A percentile compares a stretch with the other conserved stretches of the same genome.
phyloP scores from a whole-genome alignment of 2,329 filamentous ascomycete species.

The Ophiostoma sp. region DNA sequence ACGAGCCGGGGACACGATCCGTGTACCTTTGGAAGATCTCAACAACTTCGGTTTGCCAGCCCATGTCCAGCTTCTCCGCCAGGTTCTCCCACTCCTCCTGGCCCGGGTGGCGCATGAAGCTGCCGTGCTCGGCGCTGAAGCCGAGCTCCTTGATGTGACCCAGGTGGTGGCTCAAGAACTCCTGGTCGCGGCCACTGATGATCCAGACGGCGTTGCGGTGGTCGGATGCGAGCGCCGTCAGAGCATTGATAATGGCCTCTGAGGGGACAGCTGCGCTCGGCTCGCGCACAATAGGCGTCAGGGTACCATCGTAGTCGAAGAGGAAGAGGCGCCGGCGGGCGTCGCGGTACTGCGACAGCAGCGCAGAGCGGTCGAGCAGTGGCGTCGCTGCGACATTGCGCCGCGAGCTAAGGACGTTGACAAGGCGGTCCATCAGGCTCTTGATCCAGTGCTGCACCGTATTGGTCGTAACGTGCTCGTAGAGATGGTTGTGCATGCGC shows the following conservation, averaged over 20 bases:
- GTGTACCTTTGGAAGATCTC: conserved; percentile 86
- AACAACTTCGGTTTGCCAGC: conserved; percentile 84
- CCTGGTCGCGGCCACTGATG: conserved; percentile 90
- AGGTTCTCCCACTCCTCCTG: conserved; percentile 82
- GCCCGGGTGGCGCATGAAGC: conserved; percentile 83
- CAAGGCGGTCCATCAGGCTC: conserved; percentile 73
- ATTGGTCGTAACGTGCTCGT: conserved; percentile 80
- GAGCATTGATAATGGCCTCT: conserved; percentile 73
- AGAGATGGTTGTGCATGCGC: conserved; percentile 71
- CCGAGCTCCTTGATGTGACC: conserved; percentile 87
- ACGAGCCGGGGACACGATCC: conserved; percentile 81
- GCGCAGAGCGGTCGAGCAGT: conserved; percentile 69
- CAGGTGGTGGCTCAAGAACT: conserved; percentile 85
- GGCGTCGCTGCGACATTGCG: conserved; percentile 77
- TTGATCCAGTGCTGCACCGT: conserved; percentile 85
- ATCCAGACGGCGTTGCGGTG: conserved; percentile 93
- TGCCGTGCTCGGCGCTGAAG: conserved; percentile 96
- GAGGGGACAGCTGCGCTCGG: conserved; percentile 87
- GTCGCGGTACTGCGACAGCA: conserved; percentile 72
- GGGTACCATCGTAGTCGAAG: conserved; percentile 97
- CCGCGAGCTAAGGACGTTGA: conserved; percentile 76
- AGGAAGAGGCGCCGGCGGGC: conserved; percentile 85
- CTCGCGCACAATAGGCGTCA: conserved; percentile 92
- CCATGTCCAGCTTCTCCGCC: conserved; percentile 84
- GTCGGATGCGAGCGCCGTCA: conserved; percentile 78